Base-by-base conservation (phyloP, 495 filamentous ascomycete species). In the Trichoderma erinaceum region DNA sequence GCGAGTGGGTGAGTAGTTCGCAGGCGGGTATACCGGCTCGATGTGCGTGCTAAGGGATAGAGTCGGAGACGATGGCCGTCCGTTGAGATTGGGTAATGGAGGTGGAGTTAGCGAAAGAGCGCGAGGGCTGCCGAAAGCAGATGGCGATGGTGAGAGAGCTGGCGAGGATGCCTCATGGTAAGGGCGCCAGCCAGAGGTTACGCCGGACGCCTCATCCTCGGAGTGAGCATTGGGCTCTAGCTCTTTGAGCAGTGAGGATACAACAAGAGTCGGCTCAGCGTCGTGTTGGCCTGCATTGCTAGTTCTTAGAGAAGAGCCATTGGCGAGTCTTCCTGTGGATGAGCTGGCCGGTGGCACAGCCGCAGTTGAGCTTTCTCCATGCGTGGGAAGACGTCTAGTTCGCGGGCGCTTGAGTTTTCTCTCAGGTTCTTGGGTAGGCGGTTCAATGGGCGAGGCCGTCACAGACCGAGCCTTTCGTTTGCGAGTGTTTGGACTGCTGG, bases 401-500 rank as follows among this genome's bases (percentile, higher is more conserved):
- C 92, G 86, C 21, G 93, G 93, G 13, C 93, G 87, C 74, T 97
- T 97, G 25, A 95, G 80, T 74, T 90, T 92, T 41, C 91, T 84
- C 71, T 91, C 86, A 0, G 90, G 89, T 63, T 82, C 78, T 35
- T 76, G 68, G 69, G 90, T 79, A 70, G 82, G 68, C 11, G 85
- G 82, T 73, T 89, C 86, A 8, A 82, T 84, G 0, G 91, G 91
- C 13, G 92, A 94, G 23, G 87, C 78, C 15, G 89, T 92, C 0
- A 83, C 83, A 2, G 84, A 86, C 50, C 81, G 81, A n/a, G 92
- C 90, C 74, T 92, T 94, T 56, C 92, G 84, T 76, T 97, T 97
- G 61, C 90, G 73, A 52, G 70, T 70, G 10, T 67, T 46, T 13
- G 65, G 68, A 61, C 78, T 80, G 16, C 78, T 80, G 16, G 77